These are phyloP conservation scores for Rhynchosporium agropyri DNA, from an alignment of 2,329 filamentous ascomycete genomes.

Conservation along the genomic window DNA sequence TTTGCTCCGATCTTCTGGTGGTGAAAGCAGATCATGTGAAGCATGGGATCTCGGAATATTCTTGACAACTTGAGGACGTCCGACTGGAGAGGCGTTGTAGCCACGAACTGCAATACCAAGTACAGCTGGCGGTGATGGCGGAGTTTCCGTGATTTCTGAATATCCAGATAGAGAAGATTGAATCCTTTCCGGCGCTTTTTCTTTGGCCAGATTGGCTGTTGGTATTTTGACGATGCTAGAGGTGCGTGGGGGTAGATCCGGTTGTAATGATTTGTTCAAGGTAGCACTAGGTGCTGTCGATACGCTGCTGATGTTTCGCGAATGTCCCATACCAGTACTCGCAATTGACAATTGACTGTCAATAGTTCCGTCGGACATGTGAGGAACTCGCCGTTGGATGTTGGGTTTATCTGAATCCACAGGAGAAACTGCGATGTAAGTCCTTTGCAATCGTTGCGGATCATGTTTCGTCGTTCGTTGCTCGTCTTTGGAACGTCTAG, in stretches of 20 bases:
- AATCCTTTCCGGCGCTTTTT: neutral
- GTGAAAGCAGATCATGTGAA: neutral
- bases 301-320: slow-evolving; percentile 27
- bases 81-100: slow-evolving; percentile 18
- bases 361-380: slow-evolving; percentile 32
- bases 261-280: slow-evolving; percentile 14
- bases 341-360: slow-evolving; percentile 27
- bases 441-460: slow-evolving; percentile 19
- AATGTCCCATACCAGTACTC: slow-evolving; percentile 21
- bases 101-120: slow-evolving; percentile 12
- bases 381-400: slow-evolving; percentile 25
- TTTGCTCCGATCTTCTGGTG: neutral
- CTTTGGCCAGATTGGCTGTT: slow-evolving; percentile 14
- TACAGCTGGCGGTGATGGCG: slow-evolving; percentile 13
- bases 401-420: slow-evolving; percentile 17
- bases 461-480: slow-evolving; percentile 5
- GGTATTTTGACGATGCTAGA: slow-evolving; percentile 30
- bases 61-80: slow-evolving; percentile 18
- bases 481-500: slow-evolving; percentile 8
- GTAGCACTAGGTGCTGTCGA: slow-evolving; percentile 30
- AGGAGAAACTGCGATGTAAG: slow-evolving; percentile 25
- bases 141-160: neutral
- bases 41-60: slow-evolving; percentile 7
- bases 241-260: slow-evolving; percentile 27
- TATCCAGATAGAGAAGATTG: neutral